Evolutionary conservation across 768 basidiomycete genomes (phyloP).

Genomic region (Amyloporia xantha): DNA sequence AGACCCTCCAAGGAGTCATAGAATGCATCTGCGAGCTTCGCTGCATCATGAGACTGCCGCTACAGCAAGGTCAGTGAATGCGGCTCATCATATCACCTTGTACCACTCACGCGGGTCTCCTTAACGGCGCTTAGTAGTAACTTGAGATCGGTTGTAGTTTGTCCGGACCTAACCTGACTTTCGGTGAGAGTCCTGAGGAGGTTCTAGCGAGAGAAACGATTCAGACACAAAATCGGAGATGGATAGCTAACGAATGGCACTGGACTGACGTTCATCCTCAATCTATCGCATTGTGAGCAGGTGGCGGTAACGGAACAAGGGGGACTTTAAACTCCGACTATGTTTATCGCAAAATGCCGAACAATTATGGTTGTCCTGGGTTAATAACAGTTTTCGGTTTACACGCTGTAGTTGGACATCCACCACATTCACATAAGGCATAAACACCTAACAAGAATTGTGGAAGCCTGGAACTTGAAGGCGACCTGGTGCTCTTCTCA

Average conservation of each 20-base stretch:
- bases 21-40: constrained; percentile 80
- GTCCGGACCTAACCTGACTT: constrained; percentile 56
- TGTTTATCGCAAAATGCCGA: constrained; percentile 10
- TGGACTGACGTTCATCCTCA: constrained; percentile 34
- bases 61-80: constrained; percentile 19
- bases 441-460: too few species aligned
- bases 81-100: constrained; percentile 15
- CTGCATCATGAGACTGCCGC: constrained; percentile 52
- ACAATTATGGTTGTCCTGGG: neutral
- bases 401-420: neutral
- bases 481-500: too few species aligned
- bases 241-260: constrained; percentile 15
- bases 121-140: constrained; percentile 79
- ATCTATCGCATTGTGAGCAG: constrained; percentile 19
- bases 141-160: constrained; percentile 68
- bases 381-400: neutral
- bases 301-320: constrained; percentile 24
- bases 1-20: constrained; percentile 91
- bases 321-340: constrained; percentile 23
- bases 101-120: constrained; percentile 71
- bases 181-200: constrained; percentile 83
- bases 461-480: too few species aligned
- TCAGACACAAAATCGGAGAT: constrained; percentile 17
- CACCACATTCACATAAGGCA: too few species aligned
- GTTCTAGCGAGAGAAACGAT: constrained; percentile 46